Conservation (phyloP, 2,329 filamentous ascomycete species). For the Aspergillus neoniger region DNA sequence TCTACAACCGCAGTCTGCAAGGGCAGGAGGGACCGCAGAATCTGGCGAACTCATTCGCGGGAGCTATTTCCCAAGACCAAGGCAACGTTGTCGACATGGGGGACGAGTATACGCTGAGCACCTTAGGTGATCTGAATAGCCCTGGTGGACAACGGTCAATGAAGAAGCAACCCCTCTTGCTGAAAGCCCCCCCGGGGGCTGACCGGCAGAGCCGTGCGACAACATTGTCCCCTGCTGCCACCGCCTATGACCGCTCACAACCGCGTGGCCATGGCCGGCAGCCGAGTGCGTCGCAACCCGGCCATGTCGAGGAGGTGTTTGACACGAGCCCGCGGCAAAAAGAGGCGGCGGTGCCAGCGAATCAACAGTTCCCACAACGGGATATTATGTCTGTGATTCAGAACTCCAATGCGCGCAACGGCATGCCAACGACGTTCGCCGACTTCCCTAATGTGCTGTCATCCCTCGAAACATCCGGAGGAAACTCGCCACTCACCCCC, state of each 20-base stretch:
- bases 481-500: slow-evolving; percentile 46
- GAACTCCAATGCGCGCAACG: slow-evolving; percentile 48
- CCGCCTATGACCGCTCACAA: slow-evolving; percentile 35
- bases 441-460: slow-evolving; percentile 51
- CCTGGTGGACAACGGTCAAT: slow-evolving; percentile 42
- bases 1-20: slow-evolving; percentile 91
- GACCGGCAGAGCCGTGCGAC: slow-evolving; percentile 34
- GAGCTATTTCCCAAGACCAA: slow-evolving; percentile 66
- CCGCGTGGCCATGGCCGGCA: slow-evolving; percentile 34
- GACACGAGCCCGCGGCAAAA: slow-evolving; percentile 40
- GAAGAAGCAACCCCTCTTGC: slow-evolving; percentile 50
- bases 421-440: slow-evolving; percentile 38
- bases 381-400: slow-evolving; percentile 54
- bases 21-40: slow-evolving; percentile 75
- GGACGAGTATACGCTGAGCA: slow-evolving; percentile 50
- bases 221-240: slow-evolving; percentile 39
- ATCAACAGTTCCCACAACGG: slow-evolving; percentile 37
- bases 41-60: slow-evolving; percentile 80
- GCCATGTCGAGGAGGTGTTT: slow-evolving; percentile 49
- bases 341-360: slow-evolving; percentile 18
- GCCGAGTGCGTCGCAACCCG: slow-evolving; percentile 32
- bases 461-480: slow-evolving; percentile 46
- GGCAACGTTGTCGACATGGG: slow-evolving; percentile 64
- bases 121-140: slow-evolving; percentile 40
- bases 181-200: slow-evolving; percentile 46